Base-by-base conservation (phyloP, 495 filamentous ascomycete genomes). In the Pyrenopolyporus hunteri region DNA sequence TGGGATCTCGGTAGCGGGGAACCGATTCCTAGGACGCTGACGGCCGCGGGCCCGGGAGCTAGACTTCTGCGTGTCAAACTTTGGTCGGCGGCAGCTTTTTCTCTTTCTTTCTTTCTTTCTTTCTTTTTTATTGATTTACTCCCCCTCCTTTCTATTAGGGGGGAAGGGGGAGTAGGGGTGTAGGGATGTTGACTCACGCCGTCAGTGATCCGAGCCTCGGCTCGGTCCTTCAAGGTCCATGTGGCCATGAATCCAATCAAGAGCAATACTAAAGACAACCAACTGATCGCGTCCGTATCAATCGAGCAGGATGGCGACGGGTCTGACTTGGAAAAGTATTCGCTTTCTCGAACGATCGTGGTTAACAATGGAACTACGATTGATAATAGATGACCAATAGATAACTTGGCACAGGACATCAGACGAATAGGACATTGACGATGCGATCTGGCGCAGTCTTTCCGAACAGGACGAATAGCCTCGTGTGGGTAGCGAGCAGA, bases 211-310 rank as follows among this genome's bases (percentile, higher is more conserved):
- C 31, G 31, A 4, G 54, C n/a, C 31, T 4, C 45, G 6, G 23
- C 19, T 9, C 47, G 43, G 29, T 59, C 53, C 23, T 55, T 67
- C 4, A 66, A 22, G 17, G 42, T 42, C 63, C 63, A 66, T n/a
- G 64, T 67, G 20, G 28, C 36, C 14, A 54, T n/a, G 9, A 67
- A 63, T 31, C 64, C 64, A 29, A 63, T 17, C 19, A 58, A 40
- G 9, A 59, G 28, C 2, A 59, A 40, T n/a, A 45, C 13, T 16
- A 57, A 32, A 5, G 40, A 59, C 54, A 39, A 59, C 52, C 52
- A 59, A 40, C 54, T 26, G 10, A 50, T 59, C 17, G 39, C 19
- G 8, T 54, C 28, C 6, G 29, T 9, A n/a, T 37, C 26, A 9
- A 26, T 17, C 22, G 20, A 14, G 45, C 14, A n/a, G 40, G 19